phyloP scores from a whole-genome alignment of 495 filamentous ascomycete genomes.

The Neurospora sp. region DNA sequence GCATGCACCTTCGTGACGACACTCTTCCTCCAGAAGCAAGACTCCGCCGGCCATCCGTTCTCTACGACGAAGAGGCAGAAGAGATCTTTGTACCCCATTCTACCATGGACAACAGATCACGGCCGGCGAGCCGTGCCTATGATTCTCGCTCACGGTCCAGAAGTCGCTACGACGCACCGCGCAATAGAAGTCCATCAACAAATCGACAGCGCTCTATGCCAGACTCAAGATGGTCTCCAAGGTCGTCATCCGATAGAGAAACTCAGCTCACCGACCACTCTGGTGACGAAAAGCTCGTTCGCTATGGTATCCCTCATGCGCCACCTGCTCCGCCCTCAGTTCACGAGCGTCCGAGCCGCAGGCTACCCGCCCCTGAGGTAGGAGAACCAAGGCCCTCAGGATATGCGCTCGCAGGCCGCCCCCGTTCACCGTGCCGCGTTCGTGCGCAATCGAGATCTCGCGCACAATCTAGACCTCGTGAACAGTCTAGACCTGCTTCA shows the following conservation, averaged over 20 bases:
- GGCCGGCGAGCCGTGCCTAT: background rate
- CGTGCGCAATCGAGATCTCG: background rate
- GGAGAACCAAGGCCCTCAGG: constrained; percentile 1
- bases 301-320: constrained; percentile 8
- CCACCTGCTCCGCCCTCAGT: constrained; percentile 7
- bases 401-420: constrained; percentile 10
- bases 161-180: background rate
- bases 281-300: constrained; percentile 21
- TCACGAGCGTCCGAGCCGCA: constrained; percentile 17
- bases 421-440: background rate
- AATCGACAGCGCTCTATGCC: constrained; percentile 30
- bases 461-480: background rate
- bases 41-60: background rate
- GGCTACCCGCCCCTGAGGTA: background rate
- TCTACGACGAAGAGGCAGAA: background rate
- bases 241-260: constrained; percentile 31
- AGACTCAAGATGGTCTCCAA: constrained; percentile 28
- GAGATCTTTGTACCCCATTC: background rate
- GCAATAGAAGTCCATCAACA: constrained; percentile 13
- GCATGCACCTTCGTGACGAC: background rate
- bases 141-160: background rate
- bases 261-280: constrained; percentile 27
- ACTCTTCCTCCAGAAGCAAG: background rate
- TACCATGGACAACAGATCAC: background rate
- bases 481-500: constrained; percentile 4